Evolutionary conservation across 2,329 filamentous ascomycete genomes (phyloP).

Genomic region (Diaporthe destruens): DNA sequence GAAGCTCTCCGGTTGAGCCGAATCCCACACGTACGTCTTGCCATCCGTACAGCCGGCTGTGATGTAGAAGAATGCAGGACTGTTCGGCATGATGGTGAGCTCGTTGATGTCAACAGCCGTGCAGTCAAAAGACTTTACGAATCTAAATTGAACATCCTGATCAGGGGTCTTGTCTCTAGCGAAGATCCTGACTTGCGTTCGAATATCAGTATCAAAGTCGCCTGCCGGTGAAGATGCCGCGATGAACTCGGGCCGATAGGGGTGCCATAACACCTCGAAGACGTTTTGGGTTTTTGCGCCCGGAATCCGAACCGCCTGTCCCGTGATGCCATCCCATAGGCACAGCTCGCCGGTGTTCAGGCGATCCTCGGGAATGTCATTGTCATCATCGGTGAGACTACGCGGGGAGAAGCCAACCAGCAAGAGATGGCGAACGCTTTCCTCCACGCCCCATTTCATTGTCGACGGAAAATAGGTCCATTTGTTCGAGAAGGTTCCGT

Average conservation of each 20-base stretch:
- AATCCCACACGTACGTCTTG: conserved; percentile 74
- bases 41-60: conserved; percentile 74
- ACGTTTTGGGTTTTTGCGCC: conserved; percentile 70
- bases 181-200: conserved; percentile 71
- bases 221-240: conserved; percentile 69
- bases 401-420: conserved; percentile 74
- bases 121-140: conserved; percentile 70
- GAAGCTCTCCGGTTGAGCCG: conserved; percentile 51
- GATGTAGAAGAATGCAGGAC: conserved; percentile 62
- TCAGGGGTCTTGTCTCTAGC: conserved; percentile 44
- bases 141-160: conserved; percentile 54
- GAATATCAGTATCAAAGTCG: conserved; percentile 57
- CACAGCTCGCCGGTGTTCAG: conserved; percentile 70
- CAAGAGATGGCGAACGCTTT: conserved; percentile 62
- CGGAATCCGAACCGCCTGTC: conserved; percentile 60
- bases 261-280: conserved; percentile 75
- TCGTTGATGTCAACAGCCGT: conserved; percentile 73
- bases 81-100: conserved; percentile 69
- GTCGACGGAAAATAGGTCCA: conserved; percentile 75
- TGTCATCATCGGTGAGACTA: conserved; percentile 64
- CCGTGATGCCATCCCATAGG: conserved; percentile 66
- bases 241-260: conserved; percentile 64
- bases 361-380: conserved; percentile 70
- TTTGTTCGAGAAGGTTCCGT: conserved; percentile 55
- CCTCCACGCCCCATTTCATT: conserved; percentile 69